Percentiles rank a stretch among this genome's conserved stretches.
Conservation (phyloP, 2,329 filamentous ascomycete species). For the Didymella segeticola region DNA sequence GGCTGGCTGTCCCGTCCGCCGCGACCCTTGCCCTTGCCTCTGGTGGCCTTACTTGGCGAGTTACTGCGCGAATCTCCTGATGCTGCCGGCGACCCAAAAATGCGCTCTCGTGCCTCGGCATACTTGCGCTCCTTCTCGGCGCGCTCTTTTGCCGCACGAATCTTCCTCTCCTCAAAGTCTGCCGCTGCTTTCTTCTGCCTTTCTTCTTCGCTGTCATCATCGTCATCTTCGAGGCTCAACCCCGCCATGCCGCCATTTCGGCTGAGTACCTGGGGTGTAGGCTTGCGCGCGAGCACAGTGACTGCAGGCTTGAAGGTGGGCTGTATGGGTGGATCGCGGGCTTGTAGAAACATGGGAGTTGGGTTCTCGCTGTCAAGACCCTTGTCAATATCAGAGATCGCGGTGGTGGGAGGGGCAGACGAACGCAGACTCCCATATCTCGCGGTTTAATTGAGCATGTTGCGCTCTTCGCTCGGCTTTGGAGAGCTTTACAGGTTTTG, state of each 20-base stretch:
- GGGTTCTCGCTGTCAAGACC: constrained; percentile 68
- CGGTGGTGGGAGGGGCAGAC: constrained; percentile 31
- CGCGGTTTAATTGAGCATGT: constrained; percentile 83
- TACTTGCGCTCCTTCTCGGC: constrained; percentile 93
- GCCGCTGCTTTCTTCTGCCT: constrained; percentile 66
- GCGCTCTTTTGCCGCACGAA: constrained; percentile 77
- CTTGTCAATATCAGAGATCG: constrained; percentile 23
- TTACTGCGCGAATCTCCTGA: constrained; percentile 46
- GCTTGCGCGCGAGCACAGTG: constrained; percentile 85
- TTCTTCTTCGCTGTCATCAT: constrained; percentile 73
- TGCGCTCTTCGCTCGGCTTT: constrained; percentile 80
- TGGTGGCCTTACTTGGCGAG: constrained; percentile 40
- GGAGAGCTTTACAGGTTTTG: constrained; percentile 60
- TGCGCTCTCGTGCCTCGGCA: constrained; percentile 84
- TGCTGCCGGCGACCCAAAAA: constrained; percentile 71
- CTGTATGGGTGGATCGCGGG: constrained; percentile 68
- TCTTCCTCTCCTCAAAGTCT: constrained; percentile 77
- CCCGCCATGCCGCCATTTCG: constrained; percentile 61
- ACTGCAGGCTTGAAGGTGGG: constrained; percentile 80
- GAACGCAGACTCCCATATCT: constrained; percentile 89
- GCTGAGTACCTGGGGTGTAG: constrained; percentile 66
- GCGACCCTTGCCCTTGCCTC: constrained; percentile 48
- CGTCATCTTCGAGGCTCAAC: constrained; percentile 56
- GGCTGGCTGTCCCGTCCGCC: constrained; percentile 49
- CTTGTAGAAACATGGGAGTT: constrained; percentile 76